phyloP scores from a whole-genome alignment of 306 rosid genomes.

The Fragaria vesca region DNA sequence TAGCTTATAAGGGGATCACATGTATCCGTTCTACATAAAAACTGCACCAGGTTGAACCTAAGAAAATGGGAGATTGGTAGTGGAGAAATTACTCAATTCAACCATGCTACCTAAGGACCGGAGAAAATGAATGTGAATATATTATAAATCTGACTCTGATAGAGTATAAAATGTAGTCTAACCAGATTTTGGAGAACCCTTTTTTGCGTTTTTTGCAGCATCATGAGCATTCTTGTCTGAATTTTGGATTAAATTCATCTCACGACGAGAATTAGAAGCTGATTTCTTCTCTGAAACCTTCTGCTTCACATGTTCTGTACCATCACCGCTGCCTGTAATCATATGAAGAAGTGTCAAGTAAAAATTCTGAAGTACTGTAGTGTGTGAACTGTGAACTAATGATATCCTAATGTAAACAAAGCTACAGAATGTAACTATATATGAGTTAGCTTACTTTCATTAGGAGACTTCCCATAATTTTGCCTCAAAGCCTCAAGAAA shows the following conservation, averaged over 20 bases:
- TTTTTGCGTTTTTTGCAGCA: slow-evolving; percentile 33
- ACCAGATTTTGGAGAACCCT: slow-evolving; percentile 56
- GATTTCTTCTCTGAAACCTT: slow-evolving; percentile 43
- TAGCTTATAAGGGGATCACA: not conserved
- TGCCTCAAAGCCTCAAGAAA: slow-evolving; percentile 60
- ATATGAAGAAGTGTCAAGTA: not conserved
- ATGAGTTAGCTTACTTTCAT: slow-evolving; percentile 46
- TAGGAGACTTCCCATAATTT: slow-evolving; percentile 53
- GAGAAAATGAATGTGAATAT: not conserved
- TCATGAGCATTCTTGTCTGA: slow-evolving; percentile 41
- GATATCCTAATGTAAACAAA: not conserved
- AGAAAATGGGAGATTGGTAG: not conserved
- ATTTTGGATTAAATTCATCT: slow-evolving; percentile 22
- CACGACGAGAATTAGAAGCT: slow-evolving; percentile 39
- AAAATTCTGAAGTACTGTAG: not conserved
- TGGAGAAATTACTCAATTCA: not conserved
- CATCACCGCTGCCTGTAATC: slow-evolving; percentile 39
- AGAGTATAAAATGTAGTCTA: slow-evolving; percentile 1
- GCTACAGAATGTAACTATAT: not conserved
- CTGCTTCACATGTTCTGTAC: slow-evolving; percentile 33
- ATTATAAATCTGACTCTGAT: not conserved
- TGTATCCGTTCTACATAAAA: not conserved
- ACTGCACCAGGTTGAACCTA: not conserved
- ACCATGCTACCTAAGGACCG: not conserved
- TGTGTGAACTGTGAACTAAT: not conserved